A percentile compares a stretch with the other conserved stretches of the same genome.
Conservation (phyloP, 495 filamentous ascomycete genomes). For the Xylaria nigripes region DNA sequence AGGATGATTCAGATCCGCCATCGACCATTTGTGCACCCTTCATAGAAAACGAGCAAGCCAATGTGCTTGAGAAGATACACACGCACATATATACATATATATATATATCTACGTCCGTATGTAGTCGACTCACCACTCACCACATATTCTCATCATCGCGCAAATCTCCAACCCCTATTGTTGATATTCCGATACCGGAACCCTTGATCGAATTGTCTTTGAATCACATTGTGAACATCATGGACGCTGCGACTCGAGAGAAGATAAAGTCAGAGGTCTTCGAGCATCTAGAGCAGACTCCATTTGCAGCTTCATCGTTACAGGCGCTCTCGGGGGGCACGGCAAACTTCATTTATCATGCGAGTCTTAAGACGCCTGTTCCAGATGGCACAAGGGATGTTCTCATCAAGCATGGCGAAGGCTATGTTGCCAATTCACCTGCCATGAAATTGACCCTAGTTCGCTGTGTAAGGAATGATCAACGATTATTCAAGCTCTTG, state of each 20-base stretch:
- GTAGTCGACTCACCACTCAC: background rate
- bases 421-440: constrained; percentile 40
- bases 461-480: constrained; percentile 41
- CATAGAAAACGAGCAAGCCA: background rate
- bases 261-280: constrained; percentile 22
- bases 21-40: background rate
- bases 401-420: constrained; percentile 50
- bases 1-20: background rate
- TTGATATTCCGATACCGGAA: background rate
- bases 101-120: background rate
- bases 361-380: constrained; percentile 32
- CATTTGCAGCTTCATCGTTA: constrained; percentile 44
- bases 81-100: background rate
- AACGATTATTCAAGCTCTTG: background rate
- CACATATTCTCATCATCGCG: background rate
- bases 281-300: constrained; percentile 30
- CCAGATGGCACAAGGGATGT: constrained; percentile 34
- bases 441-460: constrained; percentile 38
- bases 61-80: background rate
- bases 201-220: background rate
- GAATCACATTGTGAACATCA: background rate
- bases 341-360: constrained; percentile 54
- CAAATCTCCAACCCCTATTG: background rate
- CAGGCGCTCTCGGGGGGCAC: constrained; percentile 45
- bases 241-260: constrained; percentile 13